Conservation (phyloP, 2,329 filamentous ascomycete genomes). For the Teratosphaeria destructans region DNA sequence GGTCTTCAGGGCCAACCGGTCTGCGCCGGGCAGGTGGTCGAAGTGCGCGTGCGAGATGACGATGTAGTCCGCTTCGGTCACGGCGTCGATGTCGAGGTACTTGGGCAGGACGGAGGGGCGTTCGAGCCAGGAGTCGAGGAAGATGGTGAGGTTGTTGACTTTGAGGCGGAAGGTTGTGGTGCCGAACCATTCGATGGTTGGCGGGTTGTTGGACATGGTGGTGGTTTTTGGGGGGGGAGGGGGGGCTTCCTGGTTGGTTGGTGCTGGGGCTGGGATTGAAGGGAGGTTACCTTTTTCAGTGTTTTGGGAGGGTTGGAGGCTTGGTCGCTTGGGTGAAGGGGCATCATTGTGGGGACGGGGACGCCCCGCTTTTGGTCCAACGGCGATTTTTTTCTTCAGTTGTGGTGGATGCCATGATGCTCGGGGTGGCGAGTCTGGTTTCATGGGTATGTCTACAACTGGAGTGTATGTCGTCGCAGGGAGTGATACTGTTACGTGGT, state of each 20-base stretch:
- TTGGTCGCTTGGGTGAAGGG: not conserved
- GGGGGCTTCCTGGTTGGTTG: not conserved
- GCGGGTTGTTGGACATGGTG: not conserved
- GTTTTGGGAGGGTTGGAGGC: not conserved
- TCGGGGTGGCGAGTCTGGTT: too few species aligned
- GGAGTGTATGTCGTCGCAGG: too few species aligned
- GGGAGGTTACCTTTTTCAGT: not conserved
- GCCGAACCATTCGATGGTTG: not conserved
- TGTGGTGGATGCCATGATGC: not conserved
- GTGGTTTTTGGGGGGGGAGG: not conserved
- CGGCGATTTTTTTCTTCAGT: not conserved
- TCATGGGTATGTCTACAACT: too few species aligned
- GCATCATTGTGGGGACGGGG: not conserved
- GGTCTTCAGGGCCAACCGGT: not conserved
- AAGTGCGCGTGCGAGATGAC: not conserved
- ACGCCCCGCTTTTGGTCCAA: not conserved
- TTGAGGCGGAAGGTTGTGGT: not conserved
- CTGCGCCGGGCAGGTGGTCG: not conserved
- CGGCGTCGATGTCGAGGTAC: not conserved
- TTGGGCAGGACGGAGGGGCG: not conserved
- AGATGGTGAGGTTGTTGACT: not conserved
- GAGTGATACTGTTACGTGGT: not conserved
- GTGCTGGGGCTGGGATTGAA: not conserved
- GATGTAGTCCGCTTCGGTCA: not conserved
- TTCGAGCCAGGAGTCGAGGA: conserved; percentile 1